phyloP scores from a whole-genome alignment of 495 filamentous ascomycete species.

The Annulohypoxylon maeteangense region DNA sequence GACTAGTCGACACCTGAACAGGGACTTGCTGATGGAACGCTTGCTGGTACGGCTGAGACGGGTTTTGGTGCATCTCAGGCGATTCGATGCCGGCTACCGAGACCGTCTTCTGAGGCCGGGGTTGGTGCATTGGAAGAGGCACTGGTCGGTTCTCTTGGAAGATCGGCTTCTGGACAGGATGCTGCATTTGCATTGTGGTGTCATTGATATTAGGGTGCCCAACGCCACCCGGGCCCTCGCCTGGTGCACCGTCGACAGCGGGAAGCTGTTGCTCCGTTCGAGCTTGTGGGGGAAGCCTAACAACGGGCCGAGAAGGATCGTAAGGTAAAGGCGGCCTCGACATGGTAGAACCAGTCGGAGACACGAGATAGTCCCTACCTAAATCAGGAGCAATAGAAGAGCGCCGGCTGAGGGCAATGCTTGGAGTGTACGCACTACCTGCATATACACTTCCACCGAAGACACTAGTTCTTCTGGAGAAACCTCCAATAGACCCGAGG shows the following conservation, averaged over 20 bases:
- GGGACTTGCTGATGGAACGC: conserved; percentile 95
- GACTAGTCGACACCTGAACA: conserved; percentile 68
- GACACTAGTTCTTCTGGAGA: conserved; percentile 75
- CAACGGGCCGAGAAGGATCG: conserved; percentile 78
- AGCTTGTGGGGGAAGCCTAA: conserved; percentile 80
- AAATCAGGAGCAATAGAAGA: conserved; percentile 85
- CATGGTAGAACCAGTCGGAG: conserved; percentile 80
- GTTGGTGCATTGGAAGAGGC: conserved; percentile 92
- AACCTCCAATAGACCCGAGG: conserved; percentile 72
- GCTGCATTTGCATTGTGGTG: conserved; percentile 66
- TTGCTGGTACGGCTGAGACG: conserved; percentile 73
- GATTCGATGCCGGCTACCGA: conserved; percentile 95
- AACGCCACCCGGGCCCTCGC: conserved; percentile 20
- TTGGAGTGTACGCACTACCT: conserved; percentile 87
- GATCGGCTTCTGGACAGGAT: conserved; percentile 74
- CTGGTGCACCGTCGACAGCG: conserved; percentile 38
- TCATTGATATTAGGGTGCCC: conserved; percentile 58
- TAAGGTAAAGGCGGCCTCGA: conserved; percentile 70
- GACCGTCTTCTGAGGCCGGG: conserved; percentile 92
- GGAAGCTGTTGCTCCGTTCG: conserved; percentile 51
- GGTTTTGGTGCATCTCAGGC: conserved; percentile 75
- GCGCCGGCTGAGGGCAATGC: conserved; percentile 87
- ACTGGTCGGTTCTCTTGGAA: conserved; percentile 82
- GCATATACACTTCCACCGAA: conserved; percentile 80
- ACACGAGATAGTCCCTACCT: conserved; percentile 76